phyloP scores from a whole-genome alignment of 768 basidiomycete species.

The Lactarius akahatsu region DNA sequence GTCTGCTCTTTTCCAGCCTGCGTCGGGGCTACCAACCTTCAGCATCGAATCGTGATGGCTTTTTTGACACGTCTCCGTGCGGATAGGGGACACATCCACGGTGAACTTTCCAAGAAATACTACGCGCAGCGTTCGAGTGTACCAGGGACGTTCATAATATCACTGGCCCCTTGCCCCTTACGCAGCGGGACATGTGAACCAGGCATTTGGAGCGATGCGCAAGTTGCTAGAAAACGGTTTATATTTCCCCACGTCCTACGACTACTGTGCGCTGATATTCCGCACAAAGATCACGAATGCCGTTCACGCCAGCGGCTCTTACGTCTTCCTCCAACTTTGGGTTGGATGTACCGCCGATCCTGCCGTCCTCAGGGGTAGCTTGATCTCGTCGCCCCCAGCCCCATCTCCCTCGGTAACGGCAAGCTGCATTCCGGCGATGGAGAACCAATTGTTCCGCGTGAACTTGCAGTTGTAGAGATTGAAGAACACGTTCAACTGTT shows the following conservation, averaged over 20 bases:
- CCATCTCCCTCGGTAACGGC: background rate
- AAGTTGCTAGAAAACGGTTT: background rate
- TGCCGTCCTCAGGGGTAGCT: background rate
- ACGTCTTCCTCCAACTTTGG: background rate
- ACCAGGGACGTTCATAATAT: background rate
- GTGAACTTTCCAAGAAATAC: background rate
- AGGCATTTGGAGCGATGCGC: background rate
- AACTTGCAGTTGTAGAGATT: background rate
- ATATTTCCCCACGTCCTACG: background rate
- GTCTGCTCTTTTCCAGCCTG: background rate
- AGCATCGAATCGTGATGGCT: background rate
- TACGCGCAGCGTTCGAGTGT: background rate
- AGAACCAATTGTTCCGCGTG: background rate
- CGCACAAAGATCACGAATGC: background rate
- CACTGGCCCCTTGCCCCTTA: background rate
- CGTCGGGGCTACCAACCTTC: background rate
- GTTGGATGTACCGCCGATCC: background rate
- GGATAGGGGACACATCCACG: background rate
- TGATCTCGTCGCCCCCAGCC: background rate
- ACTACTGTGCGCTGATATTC: background rate
- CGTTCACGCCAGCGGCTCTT: background rate
- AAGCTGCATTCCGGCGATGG: too few species aligned
- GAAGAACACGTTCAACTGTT: background rate
- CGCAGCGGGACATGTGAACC: background rate
- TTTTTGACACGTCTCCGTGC: background rate